Conservation (phyloP, 1,284 basidiomycete species). For the Tausonia pullulans region DNA sequence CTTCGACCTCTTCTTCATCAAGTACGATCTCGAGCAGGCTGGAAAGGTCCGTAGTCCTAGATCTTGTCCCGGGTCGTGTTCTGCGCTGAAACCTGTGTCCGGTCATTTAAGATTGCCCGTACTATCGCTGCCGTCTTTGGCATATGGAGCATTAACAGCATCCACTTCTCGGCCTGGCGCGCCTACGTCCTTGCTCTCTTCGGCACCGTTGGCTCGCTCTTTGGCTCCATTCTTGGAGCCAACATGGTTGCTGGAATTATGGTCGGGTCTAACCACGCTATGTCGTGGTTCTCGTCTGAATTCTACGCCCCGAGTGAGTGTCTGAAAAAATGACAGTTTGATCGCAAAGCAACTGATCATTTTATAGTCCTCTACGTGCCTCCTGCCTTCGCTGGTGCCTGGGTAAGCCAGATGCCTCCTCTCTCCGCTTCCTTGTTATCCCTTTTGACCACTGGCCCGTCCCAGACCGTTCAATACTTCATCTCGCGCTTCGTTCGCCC, state of each 20-base stretch:
- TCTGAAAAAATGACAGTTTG: background rate
- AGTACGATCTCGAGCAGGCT: conserved; percentile 60
- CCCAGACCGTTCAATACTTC: conserved; percentile 18
- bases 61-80: conserved; percentile 38
- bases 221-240: conserved; percentile 45
- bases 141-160: conserved; percentile 35
- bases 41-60: conserved; percentile 49
- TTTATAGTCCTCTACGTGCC: conserved; percentile 68
- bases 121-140: conserved; percentile 25
- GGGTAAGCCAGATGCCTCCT: conserved; percentile 40
- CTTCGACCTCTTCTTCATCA: conserved; percentile 53
- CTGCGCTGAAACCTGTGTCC: conserved; percentile 37
- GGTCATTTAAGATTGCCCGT: conserved; percentile 11
- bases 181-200: conserved; percentile 41
- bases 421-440: background rate
- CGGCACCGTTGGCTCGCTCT: conserved; percentile 38
- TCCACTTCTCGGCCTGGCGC: conserved; percentile 24
- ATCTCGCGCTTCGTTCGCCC: conserved; percentile 24
- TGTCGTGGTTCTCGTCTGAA: conserved; percentile 67
- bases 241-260: conserved; percentile 67
- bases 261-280: conserved; percentile 21
- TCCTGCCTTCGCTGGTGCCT: conserved; percentile 41
- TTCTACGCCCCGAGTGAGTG: conserved; percentile 25
- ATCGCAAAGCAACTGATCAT: background rate
- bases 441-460: background rate